Base-by-base conservation (phyloP, 495 filamentous ascomycete species). In the Penicillium bovifimosum region DNA sequence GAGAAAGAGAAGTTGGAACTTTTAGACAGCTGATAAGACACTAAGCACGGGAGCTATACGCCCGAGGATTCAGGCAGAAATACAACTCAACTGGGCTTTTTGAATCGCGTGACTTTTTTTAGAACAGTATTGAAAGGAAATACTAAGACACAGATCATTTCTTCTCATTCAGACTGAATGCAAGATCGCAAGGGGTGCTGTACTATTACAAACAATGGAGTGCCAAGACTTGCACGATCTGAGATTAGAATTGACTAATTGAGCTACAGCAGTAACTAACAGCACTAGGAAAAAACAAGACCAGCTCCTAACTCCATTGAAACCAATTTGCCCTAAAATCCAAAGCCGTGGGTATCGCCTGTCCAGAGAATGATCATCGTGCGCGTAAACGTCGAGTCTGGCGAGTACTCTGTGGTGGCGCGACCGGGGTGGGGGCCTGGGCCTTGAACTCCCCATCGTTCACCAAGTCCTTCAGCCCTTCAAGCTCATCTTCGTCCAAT, bases 401-500 rank as follows among this genome's bases (percentile, higher is more conserved):
- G 50, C 68, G 68, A 17, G 67, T 59, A 41, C 69, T 71, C 40
- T 63, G 54, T 20, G 51, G 50, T n/a, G 18, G 44, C 38, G 53
- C 54, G 40, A 51, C 44, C 8, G 55, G 32, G 14, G 42, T 39
- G 6, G 34, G 46, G 4, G 46, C 34, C 20, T 48, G 5, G 38
- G 29, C 29, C 16, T 65, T 68, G 18, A 65, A 56, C 28, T 78
- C 28, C 24, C 39, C 74, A 31, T 74, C 69, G 20, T 74, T 77
- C 10, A 78, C 80, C 53, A 82, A 76, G 66, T 60, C 86, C 79
- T 66, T 86, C 42, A 96, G 42, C 17, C 48, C 48, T 32, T 50
- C 48, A n/a, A 50, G 72, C 68, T 90, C 86, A 14, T 91, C 90
- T 41, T 95, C 91, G 49, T 92, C 90, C 59, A 96, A 80, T 55